Conservation (phyloP, 805 yeast genomes). For the Blastobotrys americana region DNA sequence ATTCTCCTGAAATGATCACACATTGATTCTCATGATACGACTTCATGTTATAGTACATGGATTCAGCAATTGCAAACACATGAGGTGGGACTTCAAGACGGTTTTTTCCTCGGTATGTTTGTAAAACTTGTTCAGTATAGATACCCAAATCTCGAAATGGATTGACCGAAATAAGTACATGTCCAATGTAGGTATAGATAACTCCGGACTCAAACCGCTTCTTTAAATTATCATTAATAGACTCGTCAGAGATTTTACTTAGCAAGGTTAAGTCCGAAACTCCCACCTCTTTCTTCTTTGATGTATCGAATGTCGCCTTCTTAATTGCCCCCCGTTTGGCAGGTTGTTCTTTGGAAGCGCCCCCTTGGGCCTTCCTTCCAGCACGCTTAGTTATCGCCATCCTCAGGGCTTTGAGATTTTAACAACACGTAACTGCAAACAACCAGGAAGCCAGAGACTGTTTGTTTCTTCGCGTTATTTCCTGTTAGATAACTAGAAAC, state of each 20-base stretch:
- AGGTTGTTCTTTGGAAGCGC: slow-evolving; percentile 42
- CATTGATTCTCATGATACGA: slow-evolving; percentile 93
- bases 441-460: not conserved
- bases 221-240: slow-evolving; percentile 85
- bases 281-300: slow-evolving; percentile 95
- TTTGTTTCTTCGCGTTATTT: not conserved
- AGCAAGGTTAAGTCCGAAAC: slow-evolving; percentile 89
- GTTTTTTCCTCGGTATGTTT: slow-evolving; percentile 81
- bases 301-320: slow-evolving; percentile 83
- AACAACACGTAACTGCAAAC: not conserved
- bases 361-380: slow-evolving; percentile 48
- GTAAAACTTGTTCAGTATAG: slow-evolving; percentile 71
- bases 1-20: slow-evolving; percentile 95
- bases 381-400: slow-evolving; percentile 81
- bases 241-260: slow-evolving; percentile 81
- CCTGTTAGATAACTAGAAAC: not conserved
- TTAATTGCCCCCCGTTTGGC: slow-evolving; percentile 45
- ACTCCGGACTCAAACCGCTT: slow-evolving; percentile 84
- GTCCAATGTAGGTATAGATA: slow-evolving; percentile 50
- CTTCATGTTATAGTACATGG: slow-evolving; percentile 92
- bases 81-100: slow-evolving; percentile 97
- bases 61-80: slow-evolving; percentile 94
- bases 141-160: slow-evolving; percentile 96
- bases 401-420: too few species aligned
- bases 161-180: slow-evolving; percentile 76